Conservation (phyloP, 2,329 filamentous ascomycete species). For the Ascochyta pisi region DNA sequence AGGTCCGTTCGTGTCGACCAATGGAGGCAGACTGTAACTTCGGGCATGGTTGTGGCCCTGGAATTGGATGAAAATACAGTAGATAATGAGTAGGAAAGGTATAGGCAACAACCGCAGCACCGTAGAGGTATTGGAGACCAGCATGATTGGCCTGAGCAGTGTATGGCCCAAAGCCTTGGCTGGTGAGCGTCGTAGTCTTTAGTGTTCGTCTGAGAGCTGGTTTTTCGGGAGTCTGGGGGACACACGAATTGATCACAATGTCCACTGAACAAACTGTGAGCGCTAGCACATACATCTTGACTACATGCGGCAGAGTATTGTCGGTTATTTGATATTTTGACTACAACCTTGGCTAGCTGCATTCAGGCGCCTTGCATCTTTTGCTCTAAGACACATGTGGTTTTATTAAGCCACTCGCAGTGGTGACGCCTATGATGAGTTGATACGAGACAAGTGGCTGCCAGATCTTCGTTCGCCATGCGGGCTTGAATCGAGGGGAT, state of each 20-base stretch:
- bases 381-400: not conserved
- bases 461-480: too few relatives aligned
- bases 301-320: not conserved
- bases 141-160: not conserved
- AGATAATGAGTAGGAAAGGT: constrained; percentile 1
- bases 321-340: not conserved
- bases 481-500: too few relatives aligned
- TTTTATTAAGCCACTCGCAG: not conserved
- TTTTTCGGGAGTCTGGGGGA: not conserved
- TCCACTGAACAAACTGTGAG: not conserved
- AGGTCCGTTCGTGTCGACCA: not conserved
- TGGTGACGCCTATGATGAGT: not conserved
- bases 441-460: not conserved
- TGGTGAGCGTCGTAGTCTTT: not conserved
- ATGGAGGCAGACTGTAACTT: not conserved
- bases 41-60: not conserved
- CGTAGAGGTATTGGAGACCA: not conserved
- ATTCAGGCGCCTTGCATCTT: not conserved
- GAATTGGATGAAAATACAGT: not conserved
- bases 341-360: not conserved
- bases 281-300: not conserved
- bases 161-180: not conserved
- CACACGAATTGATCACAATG: not conserved
- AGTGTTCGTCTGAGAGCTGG: not conserved
- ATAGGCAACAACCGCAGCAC: constrained; percentile 6